Base-by-base conservation (phyloP, 1,284 basidiomycete genomes). In the Tetrapyrgos nigripes region DNA sequence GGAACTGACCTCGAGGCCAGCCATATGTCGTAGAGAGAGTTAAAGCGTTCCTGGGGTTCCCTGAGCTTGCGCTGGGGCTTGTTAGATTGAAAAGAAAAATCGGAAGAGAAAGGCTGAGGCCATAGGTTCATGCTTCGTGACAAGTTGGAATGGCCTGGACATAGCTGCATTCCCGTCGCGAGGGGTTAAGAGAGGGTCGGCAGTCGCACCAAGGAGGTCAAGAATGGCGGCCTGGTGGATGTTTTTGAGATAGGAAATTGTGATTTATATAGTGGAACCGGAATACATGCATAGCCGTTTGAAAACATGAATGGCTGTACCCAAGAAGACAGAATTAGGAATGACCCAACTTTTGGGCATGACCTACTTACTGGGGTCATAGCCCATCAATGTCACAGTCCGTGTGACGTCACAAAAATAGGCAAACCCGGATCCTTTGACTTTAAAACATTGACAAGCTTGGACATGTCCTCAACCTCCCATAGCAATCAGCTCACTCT, bases 11-110 rank as follows among this genome's bases (percentile, higher is more conserved):
- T 81, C 29, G 89, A 92, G 10, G 84, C 79, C 14, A 86, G 70
- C 90, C 89, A 92, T 27, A 80, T 79, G 46, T 85, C 80, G 59
- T 85, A 87, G 37, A 80, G 72, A 33, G 78, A 71, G 53, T 74
- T 66, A 60, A 68, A 70, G 52, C 19, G 59, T 50, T 55, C 63
- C 46, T 11, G 62, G 53, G 11, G 64, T 17, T 2, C 57, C 59
- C 44, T 53, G 43, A 40, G 28, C 46, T 40, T 40, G 59, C 55
- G 50, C 61, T 66, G 37, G 47, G 55, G 61, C 45, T 33, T 62
- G 29, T 45, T 63, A 64, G 67, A 24, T 61, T 47, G 50, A 67
- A 66, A 31, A 64, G 63, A 45, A 60, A 50, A 49, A 8, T 50
- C 27, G 10, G 46, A n/a, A 48, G 47, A 50, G 49, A 45, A 53